Conservation (phyloP, 2,329 filamentous ascomycete species). For the Penicillium sp. region DNA sequence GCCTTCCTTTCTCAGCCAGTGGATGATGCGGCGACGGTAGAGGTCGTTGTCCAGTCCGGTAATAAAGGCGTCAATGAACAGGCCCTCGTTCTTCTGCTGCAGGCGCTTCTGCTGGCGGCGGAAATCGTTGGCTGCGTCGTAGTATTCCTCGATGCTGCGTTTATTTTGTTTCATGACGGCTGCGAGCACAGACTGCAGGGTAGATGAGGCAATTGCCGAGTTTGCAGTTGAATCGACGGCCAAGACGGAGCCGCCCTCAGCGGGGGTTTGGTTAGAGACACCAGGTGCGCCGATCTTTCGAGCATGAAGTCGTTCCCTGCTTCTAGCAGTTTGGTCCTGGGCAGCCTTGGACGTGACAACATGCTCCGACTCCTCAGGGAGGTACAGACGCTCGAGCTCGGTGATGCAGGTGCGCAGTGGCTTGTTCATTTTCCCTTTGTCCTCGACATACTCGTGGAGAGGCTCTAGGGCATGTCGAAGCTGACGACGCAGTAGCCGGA, state of each 20-base stretch:
- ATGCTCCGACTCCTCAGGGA: not conserved
- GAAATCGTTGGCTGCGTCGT: constrained; percentile 22
- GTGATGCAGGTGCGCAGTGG: constrained; percentile 6
- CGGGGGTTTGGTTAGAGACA: too few species aligned
- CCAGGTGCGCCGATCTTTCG: too few species aligned
- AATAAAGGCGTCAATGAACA: constrained; percentile 33
- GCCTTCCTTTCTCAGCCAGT: constrained; percentile 10
- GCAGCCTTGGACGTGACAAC: too few species aligned
- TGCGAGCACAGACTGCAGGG: not conserved
- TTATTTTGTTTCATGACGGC: constrained; percentile 23
- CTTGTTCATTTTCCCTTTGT: constrained; percentile 1
- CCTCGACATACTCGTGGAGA: constrained; percentile 1
- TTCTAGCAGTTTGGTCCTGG: too few species aligned
- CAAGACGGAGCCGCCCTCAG: too few species aligned
- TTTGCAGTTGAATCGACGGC: not conserved
- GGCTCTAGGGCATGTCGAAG: constrained; percentile 2
- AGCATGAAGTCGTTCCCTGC: too few species aligned
- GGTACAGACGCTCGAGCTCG: constrained; percentile 6
- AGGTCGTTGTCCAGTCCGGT: constrained; percentile 21
- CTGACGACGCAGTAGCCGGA: constrained; percentile 2
- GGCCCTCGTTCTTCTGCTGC: constrained; percentile 15
- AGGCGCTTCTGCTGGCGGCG: constrained; percentile 15
- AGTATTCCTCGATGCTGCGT: constrained; percentile 26
- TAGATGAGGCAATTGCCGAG: not conserved
- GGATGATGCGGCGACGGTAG: constrained; percentile 13